A percentile compares a stretch with the other conserved stretches of the same genome.
phyloP scores from a whole-genome alignment of 345 rosid genomes.

The Citrus maxima region DNA sequence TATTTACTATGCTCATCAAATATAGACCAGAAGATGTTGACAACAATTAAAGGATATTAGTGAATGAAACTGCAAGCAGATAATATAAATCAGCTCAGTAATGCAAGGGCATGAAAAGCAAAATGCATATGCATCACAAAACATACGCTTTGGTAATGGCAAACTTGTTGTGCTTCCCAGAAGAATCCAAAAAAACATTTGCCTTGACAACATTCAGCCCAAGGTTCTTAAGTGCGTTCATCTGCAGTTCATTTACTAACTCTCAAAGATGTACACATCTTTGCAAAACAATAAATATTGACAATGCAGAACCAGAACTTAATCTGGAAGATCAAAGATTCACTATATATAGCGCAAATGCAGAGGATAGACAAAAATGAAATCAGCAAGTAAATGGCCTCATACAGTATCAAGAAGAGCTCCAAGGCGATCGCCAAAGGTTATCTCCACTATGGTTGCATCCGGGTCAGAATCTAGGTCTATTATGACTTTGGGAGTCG shows the following conservation, averaged over 20 bases:
- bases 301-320: background rate
- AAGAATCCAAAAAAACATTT: slow-evolving; percentile 82
- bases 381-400: background rate
- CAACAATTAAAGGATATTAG: background rate
- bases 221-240: slow-evolving; percentile 88
- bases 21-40: background rate
- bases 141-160: slow-evolving; percentile 82
- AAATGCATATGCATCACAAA: slow-evolving; percentile 5
- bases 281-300: background rate
- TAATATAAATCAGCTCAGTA: background rate
- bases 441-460: slow-evolving; percentile 81
- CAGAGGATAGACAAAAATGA: background rate
- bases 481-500: slow-evolving; percentile 89
- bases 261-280: background rate
- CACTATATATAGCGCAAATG: background rate
- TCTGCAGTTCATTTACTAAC: slow-evolving; percentile 44
- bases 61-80: background rate
- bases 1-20: background rate
- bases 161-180: slow-evolving; percentile 93
- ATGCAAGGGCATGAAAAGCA: background rate
- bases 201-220: slow-evolving; percentile 95
- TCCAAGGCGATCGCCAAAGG: slow-evolving; percentile 98
- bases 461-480: slow-evolving; percentile 93
- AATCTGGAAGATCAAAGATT: background rate
- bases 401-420: slow-evolving; percentile 91